Base-by-base conservation (phyloP, 2,329 filamentous ascomycete species). In the Phyllosticta citrichinensis region DNA sequence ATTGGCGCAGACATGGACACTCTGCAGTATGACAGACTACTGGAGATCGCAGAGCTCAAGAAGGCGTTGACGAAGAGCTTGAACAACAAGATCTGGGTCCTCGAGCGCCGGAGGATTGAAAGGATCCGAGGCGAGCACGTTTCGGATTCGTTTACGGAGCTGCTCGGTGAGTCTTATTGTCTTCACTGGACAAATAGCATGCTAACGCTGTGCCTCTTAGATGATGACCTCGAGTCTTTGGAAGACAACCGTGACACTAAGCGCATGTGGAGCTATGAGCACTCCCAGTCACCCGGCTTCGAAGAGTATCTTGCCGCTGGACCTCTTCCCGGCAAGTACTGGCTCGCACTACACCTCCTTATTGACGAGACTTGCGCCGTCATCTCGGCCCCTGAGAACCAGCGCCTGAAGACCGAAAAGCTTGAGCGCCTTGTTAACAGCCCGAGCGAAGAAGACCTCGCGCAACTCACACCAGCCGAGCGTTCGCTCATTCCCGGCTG, bases 21-120 rank as follows among this genome's bases (percentile, higher is more conserved):
- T 24, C 25, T 62, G 27, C 52, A 62, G 25, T 62, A 62, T 22
- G 61, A 62, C 19, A 25, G 57, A 19, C 20, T 59, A 6, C 27
- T 62, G 30, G 61, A 62, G 22, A 62, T 62, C 50, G 52, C 53
- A 8, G 61, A 59, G 25, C 27, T 62, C 22, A 62, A 62, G 20
- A 53, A 17, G 33, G 55, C 20, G 25, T 47, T 62, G 2, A 25
- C 52, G 19, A 55, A 56, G 25, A 62, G 61, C 50, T 33, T 62
- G 17, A 56, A 33, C 56, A 56, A 53, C 25, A 55, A 59, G 22
- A 25, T 62, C 11, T 56, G n/a, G 6, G 53, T 59, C 25, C 33
- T 62, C 12, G 61, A 62, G 52, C 33, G 61, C 5, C 56, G 61
- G 6, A 56, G 61, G 27, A 56, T 52, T 1, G 35, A 53, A 17